Base-by-base conservation (phyloP, 495 filamentous ascomycete species). In the Tuber magnatum region DNA sequence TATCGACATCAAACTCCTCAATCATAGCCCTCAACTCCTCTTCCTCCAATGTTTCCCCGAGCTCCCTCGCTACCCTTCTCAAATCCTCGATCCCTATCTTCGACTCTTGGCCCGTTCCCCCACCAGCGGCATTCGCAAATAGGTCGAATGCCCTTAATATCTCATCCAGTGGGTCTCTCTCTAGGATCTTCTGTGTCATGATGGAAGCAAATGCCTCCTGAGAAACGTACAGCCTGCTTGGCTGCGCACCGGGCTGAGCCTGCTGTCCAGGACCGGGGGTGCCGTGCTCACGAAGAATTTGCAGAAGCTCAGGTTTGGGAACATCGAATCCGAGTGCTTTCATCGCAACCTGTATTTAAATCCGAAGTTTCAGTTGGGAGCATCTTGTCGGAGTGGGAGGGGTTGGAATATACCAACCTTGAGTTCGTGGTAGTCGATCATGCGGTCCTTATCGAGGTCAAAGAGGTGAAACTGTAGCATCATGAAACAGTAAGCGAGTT, bases 381-480 rank as follows among this genome's bases (percentile, higher is more conserved):
- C 35, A 10, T 20, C 71, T 35, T 41, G 42, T 10, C 35, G 14
- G 32, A 41, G 16, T 38, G 3, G 68, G 28, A 48, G 28, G 68
- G 48, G 32, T 22, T 41, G 28, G 65, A 42, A 42, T 18, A 43
- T 40, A 44, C 44, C 2, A 86, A 97, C 96, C 86, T 95, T 94
- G 83, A 98, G 92, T 84, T 98, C 94, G 84, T 97, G 94, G 89
- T 97, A 97, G 84, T 97, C 94, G 78, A 98, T 93, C 80, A 92
- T 88, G 72, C 89, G 88, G 86, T 98, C 94, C 85, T 94, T 94
- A 88, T 98, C 95, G 75, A 97, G 92, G 84, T 98, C 94, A 86
- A 98, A 98, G 83, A 98, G 92, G 73, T 89, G 90, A 85, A 98
- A 97, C 94, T 97, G 75, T 73, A 68, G 61, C 28, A 68, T 28